Evolutionary conservation across 2,329 filamentous ascomycete genomes (phyloP).

Genomic region (Monosporascus sp.): DNA sequence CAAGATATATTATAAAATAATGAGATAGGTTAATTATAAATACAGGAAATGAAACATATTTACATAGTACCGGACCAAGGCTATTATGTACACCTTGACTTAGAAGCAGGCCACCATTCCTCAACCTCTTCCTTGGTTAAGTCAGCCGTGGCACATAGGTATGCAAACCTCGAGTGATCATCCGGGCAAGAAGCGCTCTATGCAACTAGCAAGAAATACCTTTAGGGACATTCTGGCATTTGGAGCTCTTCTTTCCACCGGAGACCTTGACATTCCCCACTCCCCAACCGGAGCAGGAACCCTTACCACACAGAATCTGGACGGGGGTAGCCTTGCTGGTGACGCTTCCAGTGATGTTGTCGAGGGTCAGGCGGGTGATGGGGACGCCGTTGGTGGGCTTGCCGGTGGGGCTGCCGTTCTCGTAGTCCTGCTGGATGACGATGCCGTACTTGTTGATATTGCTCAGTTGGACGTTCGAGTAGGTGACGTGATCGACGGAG

Average conservation of each 20-base stretch:
- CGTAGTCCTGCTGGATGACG: constrained; percentile 54
- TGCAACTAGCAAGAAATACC: constrained; percentile 16
- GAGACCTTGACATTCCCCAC: constrained; percentile 30
- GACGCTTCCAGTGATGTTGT: constrained; percentile 34
- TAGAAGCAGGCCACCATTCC: too few species aligned
- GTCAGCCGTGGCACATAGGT: too few species aligned
- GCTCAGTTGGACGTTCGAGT: constrained; percentile 27
- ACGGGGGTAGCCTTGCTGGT: constrained; percentile 22
- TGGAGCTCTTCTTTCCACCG: constrained; percentile 43
- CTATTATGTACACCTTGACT: too few species aligned
- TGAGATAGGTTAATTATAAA: too few species aligned
- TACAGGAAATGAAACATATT: too few species aligned
- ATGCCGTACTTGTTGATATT: constrained; percentile 42
- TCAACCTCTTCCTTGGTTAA: too few species aligned
- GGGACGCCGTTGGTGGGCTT: constrained; percentile 40
- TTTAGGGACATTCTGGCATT: constrained; percentile 47
- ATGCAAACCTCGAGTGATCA: too few species aligned
- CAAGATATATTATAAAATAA: too few species aligned
- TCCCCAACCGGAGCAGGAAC: constrained; percentile 30
- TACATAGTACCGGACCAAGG: too few species aligned
- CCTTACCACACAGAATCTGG: constrained; percentile 33
- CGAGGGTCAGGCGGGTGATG: constrained; percentile 37
- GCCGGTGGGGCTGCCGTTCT: constrained; percentile 32
- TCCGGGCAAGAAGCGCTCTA: too few species aligned
- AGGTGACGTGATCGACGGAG: constrained; percentile 30